Evolutionary conservation across 805 yeast genomes (phyloP).

Genomic region (Candida suzukii): DNA sequence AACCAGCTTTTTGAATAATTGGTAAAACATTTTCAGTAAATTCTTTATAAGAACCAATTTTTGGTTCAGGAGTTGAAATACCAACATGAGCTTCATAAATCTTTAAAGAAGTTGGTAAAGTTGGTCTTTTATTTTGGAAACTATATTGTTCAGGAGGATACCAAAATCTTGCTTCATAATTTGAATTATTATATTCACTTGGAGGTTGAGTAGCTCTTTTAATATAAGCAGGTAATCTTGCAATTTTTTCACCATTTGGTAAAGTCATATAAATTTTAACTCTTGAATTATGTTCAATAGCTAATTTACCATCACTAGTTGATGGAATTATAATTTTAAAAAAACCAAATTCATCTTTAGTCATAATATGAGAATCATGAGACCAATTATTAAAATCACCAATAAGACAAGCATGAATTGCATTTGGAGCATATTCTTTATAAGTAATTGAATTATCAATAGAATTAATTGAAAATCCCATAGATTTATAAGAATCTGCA

Average conservation of each 20-base stretch:
- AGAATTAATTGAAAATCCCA: conserved; percentile 66
- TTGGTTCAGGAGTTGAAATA: conserved; percentile 85
- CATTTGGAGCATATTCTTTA: conserved; percentile 90
- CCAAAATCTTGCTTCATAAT: conserved; percentile 91
- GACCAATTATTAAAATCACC: conserved; percentile 94
- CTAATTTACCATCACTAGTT: conserved; percentile 37
- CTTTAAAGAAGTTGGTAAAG: conserved; percentile 45
- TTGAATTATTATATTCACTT: conserved; percentile 35
- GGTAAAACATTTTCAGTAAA: conserved; percentile 79
- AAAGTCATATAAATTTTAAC: conserved; percentile 63
- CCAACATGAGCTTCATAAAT: conserved; percentile 96
- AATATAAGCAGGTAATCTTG: conserved; percentile 87
- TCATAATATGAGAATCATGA: conserved; percentile 45
- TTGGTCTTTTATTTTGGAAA: conserved; percentile 64
- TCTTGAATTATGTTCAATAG: conserved; percentile 76
- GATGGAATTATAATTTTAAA: conserved; percentile 61
- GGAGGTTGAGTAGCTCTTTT: conserved; percentile 73
- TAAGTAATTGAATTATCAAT: conserved; percentile 49
- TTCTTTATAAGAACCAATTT: conserved; percentile 77
- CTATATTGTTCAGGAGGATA: conserved; percentile 55
- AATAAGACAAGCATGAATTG: conserved; percentile 62
- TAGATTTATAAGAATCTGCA: conserved; percentile 67
- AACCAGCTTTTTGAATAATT: conserved; percentile 76
- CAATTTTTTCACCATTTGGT: conserved; percentile 64
- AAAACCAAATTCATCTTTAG: conserved; percentile 60